Conservation (phyloP, 2,329 filamentous ascomycete genomes). For the Didymella pinodella region DNA sequence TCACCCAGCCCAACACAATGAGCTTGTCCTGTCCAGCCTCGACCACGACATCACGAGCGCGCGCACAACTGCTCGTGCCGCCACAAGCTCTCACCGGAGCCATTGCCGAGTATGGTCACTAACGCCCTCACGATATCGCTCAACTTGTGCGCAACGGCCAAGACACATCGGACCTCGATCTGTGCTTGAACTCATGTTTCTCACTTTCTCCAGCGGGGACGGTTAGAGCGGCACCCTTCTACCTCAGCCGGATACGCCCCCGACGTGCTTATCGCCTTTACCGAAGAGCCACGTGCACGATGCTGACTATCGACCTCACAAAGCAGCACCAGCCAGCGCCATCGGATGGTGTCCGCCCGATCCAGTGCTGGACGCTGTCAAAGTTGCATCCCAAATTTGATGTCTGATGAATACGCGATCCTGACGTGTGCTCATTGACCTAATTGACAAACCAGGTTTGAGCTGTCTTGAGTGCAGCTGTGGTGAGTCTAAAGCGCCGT, state of each 20-base stretch:
- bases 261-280: neutral
- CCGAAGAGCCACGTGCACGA: slow-evolving; percentile 12
- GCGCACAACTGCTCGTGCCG: neutral
- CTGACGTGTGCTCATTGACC: neutral
- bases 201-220: slow-evolving; percentile 9
- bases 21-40: slow-evolving; percentile 15
- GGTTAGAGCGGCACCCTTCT: slow-evolving; percentile 13
- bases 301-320: neutral
- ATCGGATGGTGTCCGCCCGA: neutral
- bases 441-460: slow-evolving; percentile 2
- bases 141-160: neutral
- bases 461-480: neutral
- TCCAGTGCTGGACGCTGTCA: neutral
- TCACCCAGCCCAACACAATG: slow-evolving; percentile 12
- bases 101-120: neutral
- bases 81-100: neutral
- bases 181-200: slow-evolving; percentile 7
- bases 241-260: neutral
- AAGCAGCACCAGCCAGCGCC: slow-evolving; percentile 4
- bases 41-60: neutral
- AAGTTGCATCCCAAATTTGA: neutral
- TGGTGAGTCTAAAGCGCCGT: neutral
- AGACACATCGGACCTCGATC: neutral
- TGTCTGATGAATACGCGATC: neutral
- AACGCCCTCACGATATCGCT: neutral